Conservation (phyloP, 2,329 filamentous ascomycete species). For the Fonsecaea monophora region DNA sequence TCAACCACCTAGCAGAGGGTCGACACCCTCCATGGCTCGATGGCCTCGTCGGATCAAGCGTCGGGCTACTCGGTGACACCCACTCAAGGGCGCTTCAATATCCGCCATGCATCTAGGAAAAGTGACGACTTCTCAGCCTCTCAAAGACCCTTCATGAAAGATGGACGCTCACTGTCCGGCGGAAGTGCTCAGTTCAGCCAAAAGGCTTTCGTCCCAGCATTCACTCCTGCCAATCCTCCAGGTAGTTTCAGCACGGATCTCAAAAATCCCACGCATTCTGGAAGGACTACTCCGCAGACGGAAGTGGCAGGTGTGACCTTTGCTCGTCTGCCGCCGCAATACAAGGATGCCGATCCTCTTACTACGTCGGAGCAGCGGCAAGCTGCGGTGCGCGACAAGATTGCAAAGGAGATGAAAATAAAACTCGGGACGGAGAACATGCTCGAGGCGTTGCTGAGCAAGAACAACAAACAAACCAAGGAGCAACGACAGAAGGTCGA, state of each 20-base stretch:
- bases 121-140: constrained; percentile 49
- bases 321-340: constrained; percentile 28
- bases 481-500: constrained; percentile 81
- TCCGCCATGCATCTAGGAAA: constrained; percentile 37
- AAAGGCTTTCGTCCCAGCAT: constrained; percentile 68
- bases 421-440: constrained; percentile 98
- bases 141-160: constrained; percentile 48
- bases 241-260: constrained; percentile 92
- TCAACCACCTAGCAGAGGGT: constrained; percentile 23
- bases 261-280: constrained; percentile 70
- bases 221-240: constrained; percentile 61
- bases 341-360: constrained; percentile 67
- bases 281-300: constrained; percentile 61
- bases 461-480: constrained; percentile 94
- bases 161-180: constrained; percentile 64
- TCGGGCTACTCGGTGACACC: constrained; percentile 44
- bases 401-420: constrained; percentile 97
- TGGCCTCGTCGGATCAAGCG: constrained; percentile 40
- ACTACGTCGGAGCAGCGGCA: constrained; percentile 74
- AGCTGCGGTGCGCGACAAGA: constrained; percentile 76
- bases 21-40: constrained; percentile 39
- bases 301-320: constrained; percentile 26
- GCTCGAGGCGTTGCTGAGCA: constrained; percentile 89
- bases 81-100: constrained; percentile 41
- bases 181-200: constrained; percentile 68